Evolutionary conservation across 352 stramenopile species (phyloP), one percentile per base, ranked within the genome.

Genomic region (Phytophthora kernoviae): DNA sequence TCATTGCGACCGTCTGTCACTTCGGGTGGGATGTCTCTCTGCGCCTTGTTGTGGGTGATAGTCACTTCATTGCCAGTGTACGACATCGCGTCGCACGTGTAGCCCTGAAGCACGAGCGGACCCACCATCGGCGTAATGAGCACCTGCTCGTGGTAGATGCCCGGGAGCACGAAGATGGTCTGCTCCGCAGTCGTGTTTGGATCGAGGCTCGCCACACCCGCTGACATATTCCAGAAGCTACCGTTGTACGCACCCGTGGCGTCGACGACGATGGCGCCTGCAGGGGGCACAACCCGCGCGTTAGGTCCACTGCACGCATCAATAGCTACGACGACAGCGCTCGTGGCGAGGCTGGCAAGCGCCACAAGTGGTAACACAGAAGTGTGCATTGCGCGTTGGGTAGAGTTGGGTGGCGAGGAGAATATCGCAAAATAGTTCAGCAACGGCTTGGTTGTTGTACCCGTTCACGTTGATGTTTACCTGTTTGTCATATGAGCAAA

Each of bases 81-180:
- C 34, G 59, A 58, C 45, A 27, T 49, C 2, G 59, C 46, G 53
- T 68, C 59, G 14, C 59, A 63, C 32, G 59, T 68, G 39, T 63
- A 68, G 20, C 59, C 59, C 45, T 68, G 59, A 32, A 68, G 39
- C 22, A 63, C 53, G 8, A 68, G 46, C 26, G 59, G 59, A 8
- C 59, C 59, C 9, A 53, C 62, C 9, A 68, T 48, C 1, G 39
- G 53, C 11, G 59, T 46, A 27, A 63, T 43, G 22, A 48, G 39
- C 17, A 68, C 53, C 24, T 68, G 60, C 39, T 68, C 60, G 27
- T 68, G 58, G 54, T 68, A 68, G 8, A 68, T 54, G 5, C 54
- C 60, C 27, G 60, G 54, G 10, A 48, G 60, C 21, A 68, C 30
- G 60, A 68, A 68, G 30, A 68, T 37, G 14, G 36, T 63, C 46